Conservation (phyloP, 164 flowering plant genomes). For the Magnolia sinica region DNA sequence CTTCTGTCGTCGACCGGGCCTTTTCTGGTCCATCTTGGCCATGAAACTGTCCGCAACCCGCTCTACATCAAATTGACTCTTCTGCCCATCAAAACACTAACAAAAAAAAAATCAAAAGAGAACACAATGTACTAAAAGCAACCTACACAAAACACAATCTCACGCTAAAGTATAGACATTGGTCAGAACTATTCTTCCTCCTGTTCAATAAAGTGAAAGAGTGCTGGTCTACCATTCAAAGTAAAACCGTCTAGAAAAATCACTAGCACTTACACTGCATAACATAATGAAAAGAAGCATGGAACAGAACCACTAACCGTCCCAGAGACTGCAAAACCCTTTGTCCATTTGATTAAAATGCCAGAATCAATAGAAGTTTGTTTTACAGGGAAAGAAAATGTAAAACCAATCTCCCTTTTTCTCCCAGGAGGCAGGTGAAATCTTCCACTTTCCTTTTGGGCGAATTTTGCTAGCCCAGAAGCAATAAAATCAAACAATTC, state of each 20-base stretch:
- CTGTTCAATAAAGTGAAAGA: too few relatives aligned
- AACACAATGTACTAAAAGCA: too few relatives aligned
- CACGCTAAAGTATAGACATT: too few relatives aligned
- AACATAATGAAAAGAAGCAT: background rate
- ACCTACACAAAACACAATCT: too few relatives aligned
- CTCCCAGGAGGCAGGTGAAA: slow-evolving; percentile 50
- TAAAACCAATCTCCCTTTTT: slow-evolving; percentile 81
- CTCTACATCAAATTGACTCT: too few relatives aligned
- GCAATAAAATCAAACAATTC: slow-evolving; percentile 87
- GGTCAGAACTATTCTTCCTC: too few relatives aligned
- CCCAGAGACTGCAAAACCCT: slow-evolving; percentile 85
- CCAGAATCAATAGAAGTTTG: slow-evolving; percentile 85
- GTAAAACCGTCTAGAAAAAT: background rate
- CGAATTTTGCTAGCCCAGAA: slow-evolving; percentile 58
- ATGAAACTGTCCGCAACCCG: too few relatives aligned
- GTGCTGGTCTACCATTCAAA: background rate
- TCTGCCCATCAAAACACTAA: too few relatives aligned
- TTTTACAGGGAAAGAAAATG: slow-evolving; percentile 89
- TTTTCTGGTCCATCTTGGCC: too few relatives aligned
- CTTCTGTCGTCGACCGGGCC: too few relatives aligned
- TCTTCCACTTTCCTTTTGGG: slow-evolving; percentile 47
- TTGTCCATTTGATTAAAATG: slow-evolving; percentile 85
- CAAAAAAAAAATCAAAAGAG: too few relatives aligned
- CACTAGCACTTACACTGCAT: background rate
- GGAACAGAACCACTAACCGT: slow-evolving; percentile 44